Base-by-base conservation (phyloP, 2,329 filamentous ascomycete genomes). In the Hymenoscyphus linearis region DNA sequence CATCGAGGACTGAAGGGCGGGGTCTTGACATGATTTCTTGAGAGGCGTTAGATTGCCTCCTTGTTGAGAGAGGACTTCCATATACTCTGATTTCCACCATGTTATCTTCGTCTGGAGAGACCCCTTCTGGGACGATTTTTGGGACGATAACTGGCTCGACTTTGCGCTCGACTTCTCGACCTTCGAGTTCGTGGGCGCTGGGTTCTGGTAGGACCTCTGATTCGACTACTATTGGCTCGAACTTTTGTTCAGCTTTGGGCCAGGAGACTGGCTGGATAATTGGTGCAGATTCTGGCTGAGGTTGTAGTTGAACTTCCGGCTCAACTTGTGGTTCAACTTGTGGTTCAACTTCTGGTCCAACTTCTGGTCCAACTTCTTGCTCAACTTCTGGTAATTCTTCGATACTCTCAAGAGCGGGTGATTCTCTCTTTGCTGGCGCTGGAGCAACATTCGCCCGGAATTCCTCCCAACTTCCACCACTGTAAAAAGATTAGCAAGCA, bases 381-480 rank as follows among this genome's bases (percentile, higher is more conserved):
- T 22, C 40, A 13, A 18, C 7, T 18, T 44, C 14, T 16, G 16
- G 14, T n/a, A n/a, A 5, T 2, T 16, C 37, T 22, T 47, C 40
- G n/a, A 22, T 47, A 22, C n/a, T 47, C 22, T 47, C 40, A 18
- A 47, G n/a, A 47, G 12, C 18, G 2, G 40, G 40, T 10, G 26
- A 22, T 53, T 60, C 54, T 18, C 52, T 55, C 31, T 60, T 50
- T 2, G 36, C 7, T 52, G 55, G 40, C 31, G 36, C 27, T 14
- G 44, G 40, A 22, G 52, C 44, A 31, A 53, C 57, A 58, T 50
- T 25, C 55, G 25, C 25, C 37, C 55, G 31, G 60, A 57, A 62
- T 52, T 55, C 22, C 26, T 55, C 50, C 57, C 57, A 59, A 18
- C 50, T 57, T 36, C 57, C 60, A 18, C 63, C 64, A 56, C 65